Base-by-base conservation (phyloP, 352 stramenopile genomes). In the Pythium phragmitis region DNA sequence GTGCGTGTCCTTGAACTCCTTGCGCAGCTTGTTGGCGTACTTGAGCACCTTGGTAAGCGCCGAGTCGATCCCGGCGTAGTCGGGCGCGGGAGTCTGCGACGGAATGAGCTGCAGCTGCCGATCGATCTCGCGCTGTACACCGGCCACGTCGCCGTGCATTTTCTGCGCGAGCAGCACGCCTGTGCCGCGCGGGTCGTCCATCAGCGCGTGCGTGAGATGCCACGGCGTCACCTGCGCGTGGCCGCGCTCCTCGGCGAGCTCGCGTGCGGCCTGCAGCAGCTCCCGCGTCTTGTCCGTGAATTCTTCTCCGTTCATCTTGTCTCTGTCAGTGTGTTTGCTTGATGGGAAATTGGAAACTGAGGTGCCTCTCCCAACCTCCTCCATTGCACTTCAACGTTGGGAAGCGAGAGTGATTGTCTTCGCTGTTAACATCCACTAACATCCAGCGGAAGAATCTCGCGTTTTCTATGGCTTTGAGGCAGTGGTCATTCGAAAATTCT, bases 251-350 rank as follows among this genome's bases (percentile, higher is more conserved):
- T 92, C 82, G 5, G 79, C 83, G 45, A 84, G 61, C 55, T 77
- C 69, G 30, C 76, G 60, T 19, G 86, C 79, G 8, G 69, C 69
- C 42, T 69, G 57, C 33, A 96, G 47, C 47, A 79, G 79, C 67
- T 89, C 79, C 65, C 78, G 80, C 17, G 85, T 90, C 71, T 91
- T 92, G 60, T 96, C 85, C 1, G 82, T 94, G 48, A 83, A 94
- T 53, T 91, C 86, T n/a, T 79, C 72, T 2, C 72, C 76, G 36
- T 92, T 90, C 79, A 92, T 88, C 48, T 46, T 75, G 26, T 11
- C 13, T 58, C n/a, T 63, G 11, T 54, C 23, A 2, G 21, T 55
- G 43, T 68, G 23, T 39, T 28, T 49, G 55, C 19, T 65, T 69
- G 48, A 12, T 47, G 30, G 55, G 36, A 55, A 64, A 69, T 64